Evolutionary conservation across 1,284 basidiomycete species (phyloP), one percentile per base, ranked within the genome.

Genomic region (Entoloma clypeatum): DNA sequence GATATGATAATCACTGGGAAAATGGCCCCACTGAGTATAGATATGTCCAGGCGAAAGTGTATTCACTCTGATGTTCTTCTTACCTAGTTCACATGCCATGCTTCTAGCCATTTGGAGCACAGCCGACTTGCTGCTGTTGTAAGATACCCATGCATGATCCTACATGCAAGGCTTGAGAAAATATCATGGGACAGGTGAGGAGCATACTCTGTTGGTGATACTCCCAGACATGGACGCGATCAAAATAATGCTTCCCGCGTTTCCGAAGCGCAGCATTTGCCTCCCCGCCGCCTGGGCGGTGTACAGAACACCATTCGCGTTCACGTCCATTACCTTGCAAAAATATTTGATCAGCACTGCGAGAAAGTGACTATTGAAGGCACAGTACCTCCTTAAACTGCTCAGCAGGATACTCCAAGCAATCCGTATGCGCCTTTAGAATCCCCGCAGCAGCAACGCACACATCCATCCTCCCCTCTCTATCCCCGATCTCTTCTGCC

Each of bases 141-240:
- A 89, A 13, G 84, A 78, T 32, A 81, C 74, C 82, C 83, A 89
- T n/a, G 79, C 73, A 51, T 80, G 77, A 46, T 75, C 81, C 80
- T 85, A 51, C 18, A 24, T 17, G 10, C 30, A 14, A 9, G 10
- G 16, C 13, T 37, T 28, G 27, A 28, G 29, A 28, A 37, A 27
- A 28, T 26, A 2, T 7, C 24, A 25, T 33, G 31, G 25, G 8
- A 41, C 17, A 36, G 3, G 14, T n/a, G 14, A 27, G 23, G 7
- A 28, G 32, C 9, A 18, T 30, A 83, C 88, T 63, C 68, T 78
- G 67, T 92, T 92, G 39, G 87, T 87, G 51, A 92, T 81, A 39
- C 80, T 81, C 11, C 88, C 91, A 32, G 84, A 87, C 86, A 93
- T 92, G 45, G 86, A 90, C 16, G 86, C 90, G 52, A 92, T 81